phyloP scores from a whole-genome alignment of 2,329 filamentous ascomycete genomes.

The Cytospora paraplurivora region DNA sequence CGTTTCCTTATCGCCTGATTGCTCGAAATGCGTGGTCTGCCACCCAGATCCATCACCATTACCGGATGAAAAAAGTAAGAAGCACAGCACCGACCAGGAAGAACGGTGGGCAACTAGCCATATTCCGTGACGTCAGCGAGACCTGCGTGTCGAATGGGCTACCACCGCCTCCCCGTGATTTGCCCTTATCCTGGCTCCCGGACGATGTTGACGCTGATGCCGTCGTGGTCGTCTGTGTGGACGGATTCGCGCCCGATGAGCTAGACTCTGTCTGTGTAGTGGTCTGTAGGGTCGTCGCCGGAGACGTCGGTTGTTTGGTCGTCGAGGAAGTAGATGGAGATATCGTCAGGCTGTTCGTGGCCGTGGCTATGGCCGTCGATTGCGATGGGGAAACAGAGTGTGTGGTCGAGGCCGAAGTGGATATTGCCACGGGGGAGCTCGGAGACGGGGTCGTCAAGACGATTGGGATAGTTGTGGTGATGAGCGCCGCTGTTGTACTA shows the following conservation, averaged over 20 bases:
- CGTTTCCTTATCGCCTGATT: background rate
- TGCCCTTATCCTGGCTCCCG: background rate
- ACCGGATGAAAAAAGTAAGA: constrained; percentile 1
- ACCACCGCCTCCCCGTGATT: constrained; percentile 24
- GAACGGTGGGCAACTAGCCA: constrained; percentile 12
- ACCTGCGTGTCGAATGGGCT: constrained; percentile 29
- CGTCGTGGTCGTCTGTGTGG: background rate
- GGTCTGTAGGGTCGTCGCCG: constrained; percentile 3
- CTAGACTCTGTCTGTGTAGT: background rate
- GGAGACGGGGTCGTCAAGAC: constrained; percentile 11
- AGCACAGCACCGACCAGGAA: constrained; percentile 13
- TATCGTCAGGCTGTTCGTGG: constrained; percentile 8
- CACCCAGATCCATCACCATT: background rate
- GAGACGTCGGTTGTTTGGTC: background rate
- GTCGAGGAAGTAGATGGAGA: constrained; percentile 5
- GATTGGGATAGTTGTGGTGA: constrained; percentile 5
- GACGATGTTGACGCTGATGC: constrained; percentile 1
- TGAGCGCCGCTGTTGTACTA: constrained; percentile 10
- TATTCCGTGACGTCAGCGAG: constrained; percentile 6
- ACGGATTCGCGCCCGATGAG: constrained; percentile 1
- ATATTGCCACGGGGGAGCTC: constrained; percentile 18
- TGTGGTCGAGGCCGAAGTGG: constrained; percentile 6
- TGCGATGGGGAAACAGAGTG: background rate
- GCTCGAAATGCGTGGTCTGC: background rate
- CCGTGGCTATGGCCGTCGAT: constrained; percentile 1